phyloP scores from a whole-genome alignment of 805 yeast species.

The Hanseniaspora guilliermondii region DNA sequence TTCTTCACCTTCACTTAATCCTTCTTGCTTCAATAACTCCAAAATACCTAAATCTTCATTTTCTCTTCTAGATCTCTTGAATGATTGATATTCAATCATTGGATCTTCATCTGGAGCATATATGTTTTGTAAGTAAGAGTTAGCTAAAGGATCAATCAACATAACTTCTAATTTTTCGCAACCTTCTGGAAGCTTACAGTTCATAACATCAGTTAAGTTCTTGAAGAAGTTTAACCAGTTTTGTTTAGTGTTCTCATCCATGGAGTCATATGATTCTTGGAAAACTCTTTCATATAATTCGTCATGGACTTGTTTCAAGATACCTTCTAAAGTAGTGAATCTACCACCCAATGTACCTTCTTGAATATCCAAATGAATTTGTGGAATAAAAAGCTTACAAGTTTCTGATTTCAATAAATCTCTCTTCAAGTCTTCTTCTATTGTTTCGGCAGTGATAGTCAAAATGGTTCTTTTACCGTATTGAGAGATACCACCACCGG shows the following conservation, averaged over 20 bases:
- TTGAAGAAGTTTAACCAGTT: constrained; percentile 77
- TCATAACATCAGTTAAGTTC: constrained; percentile 61
- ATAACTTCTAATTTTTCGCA: constrained; percentile 55
- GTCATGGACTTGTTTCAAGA: constrained; percentile 74
- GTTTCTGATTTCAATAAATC: constrained; percentile 92
- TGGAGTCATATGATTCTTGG: constrained; percentile 77
- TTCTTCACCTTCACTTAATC: constrained; percentile 20
- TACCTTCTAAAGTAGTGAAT: constrained; percentile 93
- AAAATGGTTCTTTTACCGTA: constrained; percentile 66
- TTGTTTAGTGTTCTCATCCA: constrained; percentile 64
- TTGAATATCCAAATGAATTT: constrained; percentile 75
- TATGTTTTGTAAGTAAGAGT: constrained; percentile 92
- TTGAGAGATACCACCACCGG: constrained; percentile 92
- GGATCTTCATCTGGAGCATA: constrained; percentile 98
- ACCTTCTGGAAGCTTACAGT: constrained; percentile 43
- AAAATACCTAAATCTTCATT: constrained; percentile 72
- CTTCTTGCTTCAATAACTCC: constrained; percentile 34
- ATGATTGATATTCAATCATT: constrained; percentile 82
- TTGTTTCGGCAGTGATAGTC: constrained; percentile 59
- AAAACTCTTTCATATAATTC: constrained; percentile 79
- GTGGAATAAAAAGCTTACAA: constrained; percentile 76
- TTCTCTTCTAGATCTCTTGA: constrained; percentile 76
- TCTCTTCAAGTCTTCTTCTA: constrained; percentile 71
- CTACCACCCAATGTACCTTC: constrained; percentile 97
- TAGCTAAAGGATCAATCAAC: constrained; percentile 91